phyloP scores from a whole-genome alignment of 2,329 filamentous ascomycete species.

The Nigrograna mackinnonii region DNA sequence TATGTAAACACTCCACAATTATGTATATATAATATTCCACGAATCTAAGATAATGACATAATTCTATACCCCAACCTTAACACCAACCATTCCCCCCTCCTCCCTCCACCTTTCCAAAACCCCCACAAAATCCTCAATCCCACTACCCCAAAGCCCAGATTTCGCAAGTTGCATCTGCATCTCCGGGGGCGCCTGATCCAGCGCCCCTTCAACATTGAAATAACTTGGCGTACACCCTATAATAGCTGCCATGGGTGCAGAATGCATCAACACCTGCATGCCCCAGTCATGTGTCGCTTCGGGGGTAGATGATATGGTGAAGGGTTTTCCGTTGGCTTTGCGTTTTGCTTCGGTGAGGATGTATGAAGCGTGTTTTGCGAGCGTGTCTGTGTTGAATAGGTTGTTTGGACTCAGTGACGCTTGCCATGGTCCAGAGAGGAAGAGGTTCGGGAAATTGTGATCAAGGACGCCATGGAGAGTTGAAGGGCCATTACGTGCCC shows the following conservation, averaged over 20 bases:
- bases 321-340: slow-evolving; percentile 9
- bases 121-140: slow-evolving; percentile 18
- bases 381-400: slow-evolving; percentile 12
- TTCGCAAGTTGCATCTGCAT: slow-evolving; percentile 16
- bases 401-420: slow-evolving; percentile 12
- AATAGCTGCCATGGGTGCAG: slow-evolving; percentile 14
- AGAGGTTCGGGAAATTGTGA: slow-evolving; percentile 20
- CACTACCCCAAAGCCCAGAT: slow-evolving; percentile 18
- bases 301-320: slow-evolving; percentile 11
- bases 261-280: slow-evolving; percentile 14
- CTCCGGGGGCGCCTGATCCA: slow-evolving; percentile 17
- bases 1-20: too few species aligned
- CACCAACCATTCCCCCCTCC: slow-evolving; percentile 9
- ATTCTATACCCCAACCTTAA: slow-evolving; percentile 4
- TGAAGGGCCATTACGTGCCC: slow-evolving; percentile 40
- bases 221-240: slow-evolving; percentile 20
- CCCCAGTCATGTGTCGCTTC: slow-evolving; percentile 18
- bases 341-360: slow-evolving; percentile 13
- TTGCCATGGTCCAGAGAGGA: slow-evolving; percentile 21
- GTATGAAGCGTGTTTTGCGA: slow-evolving; percentile 17
- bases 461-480: slow-evolving; percentile 46
- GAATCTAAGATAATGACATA: too few species aligned
- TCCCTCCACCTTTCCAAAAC: slow-evolving; percentile 16
- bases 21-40: too few species aligned
- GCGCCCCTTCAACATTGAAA: slow-evolving; percentile 19